A percentile compares a stretch with the other conserved stretches of the same genome.
Evolutionary conservation across 345 rosid genomes (phyloP).

Genomic region (Syzygium oleosum): DNA sequence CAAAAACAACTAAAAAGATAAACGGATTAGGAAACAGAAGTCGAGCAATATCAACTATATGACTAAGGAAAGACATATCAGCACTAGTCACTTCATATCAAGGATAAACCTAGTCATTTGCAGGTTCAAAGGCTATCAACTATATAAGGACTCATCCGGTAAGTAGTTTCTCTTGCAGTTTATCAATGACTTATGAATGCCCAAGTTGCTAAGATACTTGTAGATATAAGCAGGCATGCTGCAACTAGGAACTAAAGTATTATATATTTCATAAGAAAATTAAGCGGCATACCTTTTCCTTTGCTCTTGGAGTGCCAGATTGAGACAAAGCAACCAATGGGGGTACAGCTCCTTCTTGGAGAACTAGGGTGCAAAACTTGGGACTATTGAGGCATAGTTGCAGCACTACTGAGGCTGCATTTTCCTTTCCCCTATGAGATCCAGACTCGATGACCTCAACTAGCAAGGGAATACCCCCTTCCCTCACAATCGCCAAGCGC

Average conservation of each 20-base stretch:
- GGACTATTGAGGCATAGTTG: conserved; percentile 75
- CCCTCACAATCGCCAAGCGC: conserved; percentile 52
- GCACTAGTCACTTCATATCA: background rate
- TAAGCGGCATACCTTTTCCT: conserved; percentile 63
- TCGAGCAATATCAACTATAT: background rate
- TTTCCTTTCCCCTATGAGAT: conserved; percentile 89
- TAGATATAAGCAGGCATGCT: background rate
- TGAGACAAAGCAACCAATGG: conserved; percentile 93
- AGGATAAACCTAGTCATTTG: background rate
- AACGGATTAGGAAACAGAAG: background rate
- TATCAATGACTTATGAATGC: background rate
- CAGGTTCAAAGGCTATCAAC: background rate
- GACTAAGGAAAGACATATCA: background rate
- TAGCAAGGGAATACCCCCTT: conserved; percentile 69
- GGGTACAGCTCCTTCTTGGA: conserved; percentile 96
- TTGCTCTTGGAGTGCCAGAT: conserved; percentile 90
- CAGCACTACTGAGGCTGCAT: conserved; percentile 72
- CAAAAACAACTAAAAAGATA: too few species aligned
- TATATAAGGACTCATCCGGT: background rate
- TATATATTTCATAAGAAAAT: background rate
- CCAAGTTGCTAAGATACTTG: background rate
- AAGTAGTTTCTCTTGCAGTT: background rate
- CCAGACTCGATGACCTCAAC: conserved; percentile 83
- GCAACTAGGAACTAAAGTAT: background rate
- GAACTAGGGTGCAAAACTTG: conserved; percentile 77